Evolutionary conservation across 2,329 filamentous ascomycete species (phyloP).

Genomic region (Xylogone sp.): DNA sequence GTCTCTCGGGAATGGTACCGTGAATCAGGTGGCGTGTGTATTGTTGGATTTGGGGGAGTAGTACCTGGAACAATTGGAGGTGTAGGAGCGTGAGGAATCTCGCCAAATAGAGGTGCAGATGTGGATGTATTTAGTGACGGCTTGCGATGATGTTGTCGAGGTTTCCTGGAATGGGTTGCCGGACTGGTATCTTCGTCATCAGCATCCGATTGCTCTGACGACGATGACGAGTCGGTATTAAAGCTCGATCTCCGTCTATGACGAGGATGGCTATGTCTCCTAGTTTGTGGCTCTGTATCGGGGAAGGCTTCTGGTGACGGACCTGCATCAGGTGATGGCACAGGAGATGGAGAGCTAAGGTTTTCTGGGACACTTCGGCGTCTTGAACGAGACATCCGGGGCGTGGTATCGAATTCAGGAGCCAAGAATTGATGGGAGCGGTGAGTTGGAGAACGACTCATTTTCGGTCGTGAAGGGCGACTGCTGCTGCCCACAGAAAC

Average conservation of each 20-base stretch:
- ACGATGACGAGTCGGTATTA: constrained; percentile 5
- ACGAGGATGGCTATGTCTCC: constrained; percentile 48
- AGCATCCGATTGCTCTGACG: constrained; percentile 34
- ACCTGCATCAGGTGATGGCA: constrained; percentile 18
- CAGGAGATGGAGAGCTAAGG: constrained; percentile 10
- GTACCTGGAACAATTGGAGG: constrained; percentile 1
- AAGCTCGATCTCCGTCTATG: constrained; percentile 30
- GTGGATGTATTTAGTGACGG: constrained; percentile 17
- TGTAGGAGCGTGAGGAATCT: constrained; percentile 6
- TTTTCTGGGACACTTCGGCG: constrained; percentile 25
- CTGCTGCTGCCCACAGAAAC: constrained; percentile 11
- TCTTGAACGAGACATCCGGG: constrained; percentile 11
- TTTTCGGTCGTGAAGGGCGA: constrained; percentile 20
- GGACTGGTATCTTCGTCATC: constrained; percentile 20
- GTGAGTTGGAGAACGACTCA: constrained; percentile 25
- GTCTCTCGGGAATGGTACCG: constrained; percentile 6
- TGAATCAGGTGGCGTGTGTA: constrained; percentile 8
- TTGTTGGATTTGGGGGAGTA: not conserved
- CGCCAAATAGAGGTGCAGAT: constrained; percentile 11
- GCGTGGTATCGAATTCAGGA: constrained; percentile 30
- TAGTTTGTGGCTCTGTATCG: constrained; percentile 24
- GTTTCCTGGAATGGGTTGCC: not conserved
- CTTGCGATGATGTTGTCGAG: constrained; percentile 8
- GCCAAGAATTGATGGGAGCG: constrained; percentile 37
- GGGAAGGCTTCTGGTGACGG: constrained; percentile 32